Conservation (phyloP, 2,329 filamentous ascomycete genomes). For the Microthyrium microscopicum region DNA sequence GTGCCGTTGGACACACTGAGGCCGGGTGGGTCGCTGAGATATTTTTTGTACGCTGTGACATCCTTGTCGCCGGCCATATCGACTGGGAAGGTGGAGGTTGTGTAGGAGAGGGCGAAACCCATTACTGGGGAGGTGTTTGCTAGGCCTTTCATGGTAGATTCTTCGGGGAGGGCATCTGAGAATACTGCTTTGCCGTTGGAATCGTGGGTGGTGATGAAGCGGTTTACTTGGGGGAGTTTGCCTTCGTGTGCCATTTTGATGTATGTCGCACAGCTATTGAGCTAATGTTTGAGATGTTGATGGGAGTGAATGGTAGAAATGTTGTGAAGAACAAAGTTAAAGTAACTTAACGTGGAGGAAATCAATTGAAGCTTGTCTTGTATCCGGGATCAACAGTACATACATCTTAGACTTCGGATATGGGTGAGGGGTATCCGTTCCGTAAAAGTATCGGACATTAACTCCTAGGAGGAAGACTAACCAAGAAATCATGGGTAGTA, state of each 20-base stretch:
- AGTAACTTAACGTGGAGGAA: too few relatives aligned
- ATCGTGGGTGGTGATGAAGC: constrained; percentile 22
- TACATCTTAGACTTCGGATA: too few relatives aligned
- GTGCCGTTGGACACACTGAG: constrained; percentile 32
- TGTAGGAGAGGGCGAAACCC: constrained; percentile 19
- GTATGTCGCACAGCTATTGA: too few relatives aligned
- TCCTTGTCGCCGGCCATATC: constrained; percentile 30
- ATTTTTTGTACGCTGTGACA: constrained; percentile 27
- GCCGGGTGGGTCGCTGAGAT: constrained; percentile 30
- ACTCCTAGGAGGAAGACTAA: too few relatives aligned
- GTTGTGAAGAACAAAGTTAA: too few relatives aligned
- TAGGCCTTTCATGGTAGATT: constrained; percentile 16
- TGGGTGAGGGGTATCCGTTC: too few relatives aligned
- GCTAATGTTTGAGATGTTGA: too few relatives aligned
- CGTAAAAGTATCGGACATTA: too few relatives aligned
- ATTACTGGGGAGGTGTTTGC: constrained; percentile 2
- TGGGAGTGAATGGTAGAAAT: too few relatives aligned
- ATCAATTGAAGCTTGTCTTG: too few relatives aligned
- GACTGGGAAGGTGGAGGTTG: constrained; percentile 30
- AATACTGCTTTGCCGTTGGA: constrained; percentile 20
- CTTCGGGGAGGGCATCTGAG: constrained; percentile 19
- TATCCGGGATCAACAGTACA: too few relatives aligned
- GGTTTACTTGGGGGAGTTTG: constrained; percentile 15
- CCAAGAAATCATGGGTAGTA: too few relatives aligned
- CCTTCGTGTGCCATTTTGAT: constrained; percentile 8